Base-by-base conservation (phyloP, 2,329 filamentous ascomycete genomes). In the Colletotrichum sansevieriae region DNA sequence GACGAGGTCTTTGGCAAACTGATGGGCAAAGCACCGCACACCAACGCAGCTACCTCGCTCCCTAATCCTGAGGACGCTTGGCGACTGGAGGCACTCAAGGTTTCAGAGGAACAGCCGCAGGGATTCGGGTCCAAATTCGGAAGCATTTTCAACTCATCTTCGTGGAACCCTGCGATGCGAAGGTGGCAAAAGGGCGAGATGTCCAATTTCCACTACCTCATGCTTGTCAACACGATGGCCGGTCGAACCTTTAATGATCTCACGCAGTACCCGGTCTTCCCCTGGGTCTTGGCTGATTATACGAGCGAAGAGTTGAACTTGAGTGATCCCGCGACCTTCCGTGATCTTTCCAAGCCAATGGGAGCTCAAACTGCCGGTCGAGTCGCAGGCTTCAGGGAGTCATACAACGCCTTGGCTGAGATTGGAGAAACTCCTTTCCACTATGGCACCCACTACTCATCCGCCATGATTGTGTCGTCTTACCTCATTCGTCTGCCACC, bases 361-460 rank as follows among this genome's bases (percentile, higher is more conserved):
- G 97, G 96, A 4, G 95, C 94, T 13, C 96, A 99, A 78, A 93
- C 91, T 2, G 82, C 86, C 0, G 86, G 88, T 63, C 88, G 95
- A 71, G 92, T 97, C 72, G 84, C 88, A 0, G 93, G 94, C 7
- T 97, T 96, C 75, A 87, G 89, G 59, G 92, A 97, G 74, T 89
- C 94, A 35, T 98, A 97, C 78, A 90, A 91, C 72, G 92, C 93
- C 15, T 91, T 99, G 77, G 91, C 91, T 1, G 96, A 98, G 77
- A 97, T 99, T 85, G 93, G 91, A 8, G 95, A 97, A 52, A 91
- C 92, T 0, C 92, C 96, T 0, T 99, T 98, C 77, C 96, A 99
- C 77, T 99, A 98, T 73, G 96, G 96, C 18, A 99, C 97, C 0
- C 97, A 99, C 78, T 99, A 99, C 78, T 98, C 96, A 1, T 98